Base-by-base conservation (phyloP, 352 stramenopile genomes). In the Globisporangium nagaii region DNA sequence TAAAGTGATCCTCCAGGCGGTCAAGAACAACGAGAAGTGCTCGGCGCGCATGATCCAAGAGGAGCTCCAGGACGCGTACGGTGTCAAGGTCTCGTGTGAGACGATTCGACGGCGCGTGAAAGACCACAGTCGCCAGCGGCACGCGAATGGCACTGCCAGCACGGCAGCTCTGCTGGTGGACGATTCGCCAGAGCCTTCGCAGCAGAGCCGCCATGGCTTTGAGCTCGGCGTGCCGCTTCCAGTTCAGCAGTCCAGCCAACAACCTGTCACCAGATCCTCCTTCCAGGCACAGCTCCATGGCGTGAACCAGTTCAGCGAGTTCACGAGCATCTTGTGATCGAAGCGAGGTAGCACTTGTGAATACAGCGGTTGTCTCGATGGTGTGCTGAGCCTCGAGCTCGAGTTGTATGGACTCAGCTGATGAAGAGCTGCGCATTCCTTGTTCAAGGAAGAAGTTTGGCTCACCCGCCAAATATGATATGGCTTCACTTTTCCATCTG, bases 31-130 rank as follows among this genome's bases (percentile, higher is more conserved):
- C 52, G 63, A 75, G 32, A 84, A 81, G 58, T 75, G 75, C 58
- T 84, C 75, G 36, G 73, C 78, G 7, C 62, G 73, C 15, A 68
- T 75, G 47, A 83, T 86, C 47, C 76, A 88, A 53, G 64, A 82
- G 30, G 69, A 86, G 54, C 52, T 86, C 9, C 48, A 71, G 39
- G 59, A 42, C 12, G 66, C 58, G 13, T 84, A 75, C 42, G 69
- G 70, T 15, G 71, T 89, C 32, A 73, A 63, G 9, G 69, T 89
- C 35, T 86, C 75, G 11, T 89, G 78, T 49, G 78, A 89, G 60
- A 89, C 71, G 3, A 84, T 89, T 41, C 75, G 79, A 9, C 70
- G 79, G 1, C 76, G 79, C 15, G 74, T 90, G 15, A 83, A 84
- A 34, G 73, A 86, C 42, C 68, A 84, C 62, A 84, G 66, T 47